A percentile compares a stretch with the other conserved stretches of the same genome.
These are phyloP conservation scores for Avena eriantha DNA, from an alignment of 176 grass and related monocot species.

Conservation along the genomic window DNA sequence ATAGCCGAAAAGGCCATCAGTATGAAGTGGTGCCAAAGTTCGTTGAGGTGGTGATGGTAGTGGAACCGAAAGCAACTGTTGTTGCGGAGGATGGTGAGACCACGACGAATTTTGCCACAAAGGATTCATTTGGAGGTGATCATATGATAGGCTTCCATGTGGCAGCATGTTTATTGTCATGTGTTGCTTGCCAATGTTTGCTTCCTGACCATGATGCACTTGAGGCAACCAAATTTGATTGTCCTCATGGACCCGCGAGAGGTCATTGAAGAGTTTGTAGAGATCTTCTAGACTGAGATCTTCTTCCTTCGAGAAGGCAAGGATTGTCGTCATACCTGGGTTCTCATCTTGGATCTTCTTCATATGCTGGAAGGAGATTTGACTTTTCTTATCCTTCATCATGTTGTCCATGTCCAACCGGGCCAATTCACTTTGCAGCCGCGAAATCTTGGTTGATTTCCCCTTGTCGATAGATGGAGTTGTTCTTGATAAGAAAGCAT, in stretches of 20 bases:
- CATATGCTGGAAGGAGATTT: background rate
- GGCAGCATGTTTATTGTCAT: background rate
- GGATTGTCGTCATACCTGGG: background rate
- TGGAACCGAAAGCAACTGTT: background rate
- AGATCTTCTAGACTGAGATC: background rate
- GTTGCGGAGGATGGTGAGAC: background rate
- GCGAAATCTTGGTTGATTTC: background rate
- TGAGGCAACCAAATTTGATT: background rate
- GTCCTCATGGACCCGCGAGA: background rate
- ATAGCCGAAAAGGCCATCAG: background rate
- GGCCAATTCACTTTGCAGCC: background rate
- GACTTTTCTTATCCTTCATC: background rate
- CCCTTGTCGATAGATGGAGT: background rate
- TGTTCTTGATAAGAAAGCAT: background rate
- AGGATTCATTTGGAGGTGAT: background rate
- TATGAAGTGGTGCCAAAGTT: background rate
- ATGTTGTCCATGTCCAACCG: background rate
- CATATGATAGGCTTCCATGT: background rate
- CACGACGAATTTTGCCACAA: background rate
- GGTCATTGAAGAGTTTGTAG: conserved; percentile 2
- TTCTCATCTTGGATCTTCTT: background rate
- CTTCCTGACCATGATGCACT: background rate
- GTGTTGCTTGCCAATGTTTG: background rate
- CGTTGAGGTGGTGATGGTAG: background rate
- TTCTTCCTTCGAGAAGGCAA: background rate